Conservation (phyloP, 768 basidiomycete genomes). For the button mushroom (Agaricus bisporus) region DNA sequence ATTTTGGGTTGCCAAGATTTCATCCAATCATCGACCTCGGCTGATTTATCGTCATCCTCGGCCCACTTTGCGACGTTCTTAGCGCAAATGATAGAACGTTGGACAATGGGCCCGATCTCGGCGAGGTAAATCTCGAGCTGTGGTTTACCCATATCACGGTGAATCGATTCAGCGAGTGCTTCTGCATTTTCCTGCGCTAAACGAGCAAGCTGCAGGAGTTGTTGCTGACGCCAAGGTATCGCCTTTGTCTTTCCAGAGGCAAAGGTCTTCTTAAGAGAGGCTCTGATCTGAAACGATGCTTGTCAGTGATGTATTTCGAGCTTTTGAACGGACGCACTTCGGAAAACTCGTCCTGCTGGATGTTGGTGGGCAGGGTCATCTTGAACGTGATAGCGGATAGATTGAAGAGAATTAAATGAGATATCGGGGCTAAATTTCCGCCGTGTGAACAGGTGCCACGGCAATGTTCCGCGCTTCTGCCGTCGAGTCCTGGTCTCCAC, state of each 20-base stretch:
- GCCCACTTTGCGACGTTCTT: slow-evolving; percentile 56
- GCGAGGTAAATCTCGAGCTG: slow-evolving; percentile 29
- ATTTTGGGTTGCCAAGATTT: slow-evolving; percentile 47
- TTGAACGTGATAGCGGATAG: not conserved
- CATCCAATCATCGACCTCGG: slow-evolving; percentile 36
- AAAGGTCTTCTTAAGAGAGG: slow-evolving; percentile 1
- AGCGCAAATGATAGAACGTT: slow-evolving; percentile 36
- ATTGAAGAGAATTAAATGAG: no score
- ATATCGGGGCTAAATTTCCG: no score
- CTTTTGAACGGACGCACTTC: not conserved
- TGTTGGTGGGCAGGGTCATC: not conserved
- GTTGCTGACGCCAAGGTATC: slow-evolving; percentile 55
- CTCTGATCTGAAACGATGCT: not conserved
- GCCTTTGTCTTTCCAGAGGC: slow-evolving; percentile 18
- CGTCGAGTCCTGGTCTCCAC: no score
- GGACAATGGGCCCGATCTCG: slow-evolving; percentile 42
- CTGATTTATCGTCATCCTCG: slow-evolving; percentile 30
- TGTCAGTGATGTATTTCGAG: not conserved
- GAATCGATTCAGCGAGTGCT: slow-evolving; percentile 41
- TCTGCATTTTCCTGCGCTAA: slow-evolving; percentile 59
- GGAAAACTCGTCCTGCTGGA: not conserved
- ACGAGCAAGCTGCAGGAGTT: slow-evolving; percentile 57
- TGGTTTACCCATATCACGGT: slow-evolving; percentile 45
- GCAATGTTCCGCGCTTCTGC: no score
- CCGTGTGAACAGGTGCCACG: no score